These are phyloP conservation scores for Vanderwaltozyma tropicalis DNA, from an alignment of 805 yeast genomes.

Conservation along the genomic window DNA sequence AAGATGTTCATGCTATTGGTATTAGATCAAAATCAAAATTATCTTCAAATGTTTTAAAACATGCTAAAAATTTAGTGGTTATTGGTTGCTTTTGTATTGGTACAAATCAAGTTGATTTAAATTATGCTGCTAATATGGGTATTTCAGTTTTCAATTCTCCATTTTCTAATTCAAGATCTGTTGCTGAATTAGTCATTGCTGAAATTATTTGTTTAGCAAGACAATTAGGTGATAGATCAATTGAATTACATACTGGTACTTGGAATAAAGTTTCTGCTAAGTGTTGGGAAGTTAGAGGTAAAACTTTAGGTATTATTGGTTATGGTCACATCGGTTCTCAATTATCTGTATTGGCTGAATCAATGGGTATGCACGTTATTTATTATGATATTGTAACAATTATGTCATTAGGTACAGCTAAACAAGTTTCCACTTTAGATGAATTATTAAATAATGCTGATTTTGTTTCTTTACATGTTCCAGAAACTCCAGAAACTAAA, in stretches of 20 bases:
- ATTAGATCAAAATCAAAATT: conserved; percentile 94
- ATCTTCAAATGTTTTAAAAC: conserved; percentile 64
- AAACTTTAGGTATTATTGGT: conserved; percentile 93
- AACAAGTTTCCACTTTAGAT: conserved; percentile 76
- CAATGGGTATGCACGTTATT: conserved; percentile 93
- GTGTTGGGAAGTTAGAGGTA: conserved; percentile 99
- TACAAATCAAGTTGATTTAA: conserved; percentile 93
- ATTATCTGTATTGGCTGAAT: conserved; percentile 91
- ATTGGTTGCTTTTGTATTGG: conserved; percentile 99
- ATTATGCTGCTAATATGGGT: conserved; percentile 85
- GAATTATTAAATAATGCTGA: conserved; percentile 76
- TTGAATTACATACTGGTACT: conserved; percentile 89
- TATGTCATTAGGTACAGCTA: conserved; percentile 95
- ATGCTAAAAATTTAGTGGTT: conserved; percentile 81
- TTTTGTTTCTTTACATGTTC: conserved; percentile 89
- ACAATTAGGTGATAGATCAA: conserved; percentile 93
- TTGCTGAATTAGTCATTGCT: conserved; percentile 93
- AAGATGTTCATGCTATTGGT: conserved; percentile 92
- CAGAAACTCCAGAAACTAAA: conserved; percentile 86
- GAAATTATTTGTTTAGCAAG: conserved; percentile 90
- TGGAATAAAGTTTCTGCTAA: conserved; percentile 94
- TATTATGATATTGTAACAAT: conserved; percentile 88
- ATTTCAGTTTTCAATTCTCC: conserved; percentile 97
- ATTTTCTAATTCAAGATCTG: conserved; percentile 95
- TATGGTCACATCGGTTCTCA: conserved; percentile 98